Base-by-base conservation (phyloP, 805 yeast genomes). In the Candida boleticola region DNA sequence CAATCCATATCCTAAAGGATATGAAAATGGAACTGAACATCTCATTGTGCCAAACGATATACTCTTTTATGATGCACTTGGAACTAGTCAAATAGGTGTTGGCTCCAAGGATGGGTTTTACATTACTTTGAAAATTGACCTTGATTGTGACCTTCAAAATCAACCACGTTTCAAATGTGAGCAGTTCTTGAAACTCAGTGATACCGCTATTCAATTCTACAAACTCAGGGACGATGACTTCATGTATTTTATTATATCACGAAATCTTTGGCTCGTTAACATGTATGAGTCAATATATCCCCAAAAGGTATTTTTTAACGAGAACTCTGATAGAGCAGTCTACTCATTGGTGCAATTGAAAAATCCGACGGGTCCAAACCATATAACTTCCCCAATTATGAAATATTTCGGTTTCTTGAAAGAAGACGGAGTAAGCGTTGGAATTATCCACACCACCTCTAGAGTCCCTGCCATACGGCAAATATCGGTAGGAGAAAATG, bases 381-480 rank as follows among this genome's bases (percentile, higher is more conserved):
- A 27, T 7, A 14, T 30, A 14, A 26, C 17, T 3, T 20, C 39
- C 11, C 18, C 22, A 5, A 9, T 21, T 7, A n/a, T 21, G 21
- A 27, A 37, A 18, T 29, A 20, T 16, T 45, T 45, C 29, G 46
- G 39, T 4, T 45, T 42, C 36, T 19, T 64, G 3, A 47, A 71
- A 35, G 73, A 66, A 19, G 72, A 68, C 39, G 76, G 76, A 1
- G 39, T 70, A 9, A 52, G 58, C 5, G 27, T 62, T 3, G 63
- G 61, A 3, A 45, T 55, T 3, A 44, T 69, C 1, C 50, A 52
- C 4, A 48, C 61, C 2, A 57, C 56, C 32, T 5, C 35, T 17
- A 49, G 44, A 27, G 48, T 41, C 17, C 59, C 72, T 1, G 43
- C 50, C 7, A 40, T 61, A 5, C 57, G 54, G 30, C 73, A 64